These are phyloP conservation scores for Talaromyces pinophilus DNA, from an alignment of 2,329 filamentous ascomycete species.

Conservation along the genomic window DNA sequence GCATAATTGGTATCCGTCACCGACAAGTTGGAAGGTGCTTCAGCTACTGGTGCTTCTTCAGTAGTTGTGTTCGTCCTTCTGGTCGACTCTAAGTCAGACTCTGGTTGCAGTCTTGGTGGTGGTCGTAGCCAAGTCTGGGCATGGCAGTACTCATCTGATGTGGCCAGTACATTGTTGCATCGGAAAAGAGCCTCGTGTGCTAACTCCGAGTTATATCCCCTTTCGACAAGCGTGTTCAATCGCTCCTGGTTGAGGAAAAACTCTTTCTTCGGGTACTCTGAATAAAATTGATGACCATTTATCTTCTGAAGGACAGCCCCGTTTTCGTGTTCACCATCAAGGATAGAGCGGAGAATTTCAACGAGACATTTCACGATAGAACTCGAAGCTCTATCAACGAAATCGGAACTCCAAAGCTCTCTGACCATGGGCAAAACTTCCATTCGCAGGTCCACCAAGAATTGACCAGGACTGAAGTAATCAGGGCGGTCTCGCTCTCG, in stretches of 20 bases:
- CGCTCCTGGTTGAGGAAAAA: conserved; percentile 56
- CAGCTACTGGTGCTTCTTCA: conserved; percentile 33
- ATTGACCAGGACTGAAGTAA: conserved; percentile 69
- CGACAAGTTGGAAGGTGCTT: conserved; percentile 31
- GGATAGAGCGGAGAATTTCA: conserved; percentile 77
- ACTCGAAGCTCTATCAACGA: conserved; percentile 78
- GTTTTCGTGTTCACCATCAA: conserved; percentile 74
- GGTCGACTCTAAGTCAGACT: conserved; percentile 53
- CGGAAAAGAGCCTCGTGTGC: conserved; percentile 79
- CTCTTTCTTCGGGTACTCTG: conserved; percentile 50
- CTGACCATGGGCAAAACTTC: conserved; percentile 74
- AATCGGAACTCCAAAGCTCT: conserved; percentile 79
- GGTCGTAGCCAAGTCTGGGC: conserved; percentile 60
- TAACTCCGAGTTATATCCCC: conserved; percentile 61
- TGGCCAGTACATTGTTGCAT: conserved; percentile 65
- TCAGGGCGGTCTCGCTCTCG: conserved; percentile 59
- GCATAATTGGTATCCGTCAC: conserved; percentile 33
- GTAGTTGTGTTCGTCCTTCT: conserved; percentile 14
- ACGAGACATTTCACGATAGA: conserved; percentile 77
- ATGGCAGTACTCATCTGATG: conserved; percentile 73
- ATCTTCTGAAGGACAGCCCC: conserved; percentile 60
- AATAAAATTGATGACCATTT: conserved; percentile 58
- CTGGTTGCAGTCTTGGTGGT: conserved; percentile 67
- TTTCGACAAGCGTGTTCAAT: conserved; percentile 47
- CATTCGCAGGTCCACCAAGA: conserved; percentile 82